A percentile compares a stretch with the other conserved stretches of the same genome.
phyloP scores from a whole-genome alignment of 1,284 basidiomycete genomes.

The Cutaneotrichosporon sp. region DNA sequence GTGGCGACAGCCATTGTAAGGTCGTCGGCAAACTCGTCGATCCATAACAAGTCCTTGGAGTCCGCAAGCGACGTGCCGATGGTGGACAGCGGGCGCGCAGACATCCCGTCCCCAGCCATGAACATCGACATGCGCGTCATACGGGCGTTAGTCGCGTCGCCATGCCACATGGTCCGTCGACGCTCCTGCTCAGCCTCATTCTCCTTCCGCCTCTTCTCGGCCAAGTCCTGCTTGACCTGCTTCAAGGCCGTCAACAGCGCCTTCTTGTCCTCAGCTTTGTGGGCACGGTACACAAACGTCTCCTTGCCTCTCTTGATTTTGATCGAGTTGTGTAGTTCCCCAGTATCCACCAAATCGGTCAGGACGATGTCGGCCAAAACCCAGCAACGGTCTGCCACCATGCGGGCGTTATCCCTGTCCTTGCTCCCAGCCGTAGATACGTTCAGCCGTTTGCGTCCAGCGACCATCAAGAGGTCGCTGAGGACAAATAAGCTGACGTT shows the following conservation, averaged over 20 bases:
- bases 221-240: slow-evolving; percentile 84
- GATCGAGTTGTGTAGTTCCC: slow-evolving; percentile 90
- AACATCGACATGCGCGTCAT: slow-evolving; percentile 16
- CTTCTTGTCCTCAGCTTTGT: slow-evolving; percentile 77
- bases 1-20: slow-evolving; percentile 86
- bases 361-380: slow-evolving; percentile 86
- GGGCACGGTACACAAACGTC: slow-evolving; percentile 85
- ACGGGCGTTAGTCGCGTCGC: slow-evolving; percentile 49
- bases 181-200: slow-evolving; percentile 85
- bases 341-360: slow-evolving; percentile 89
- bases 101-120: slow-evolving; percentile 19
- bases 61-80: slow-evolving; percentile 57
- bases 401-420: slow-evolving; percentile 57
- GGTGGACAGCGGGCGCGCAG: slow-evolving; percentile 57
- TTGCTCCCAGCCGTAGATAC: slow-evolving; percentile 24
- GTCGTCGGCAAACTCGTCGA: slow-evolving; percentile 85
- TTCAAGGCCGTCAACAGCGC: slow-evolving; percentile 77
- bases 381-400: slow-evolving; percentile 92
- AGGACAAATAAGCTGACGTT: slow-evolving; percentile 84
- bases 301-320: slow-evolving; percentile 92
- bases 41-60: slow-evolving; percentile 69
- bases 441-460: slow-evolving; percentile 54
- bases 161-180: slow-evolving; percentile 71
- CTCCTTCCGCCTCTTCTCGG: slow-evolving; percentile 81
- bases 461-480: slow-evolving; percentile 85